Base-by-base conservation (phyloP, 2,329 filamentous ascomycete species). In the Talaromyces sp. region DNA sequence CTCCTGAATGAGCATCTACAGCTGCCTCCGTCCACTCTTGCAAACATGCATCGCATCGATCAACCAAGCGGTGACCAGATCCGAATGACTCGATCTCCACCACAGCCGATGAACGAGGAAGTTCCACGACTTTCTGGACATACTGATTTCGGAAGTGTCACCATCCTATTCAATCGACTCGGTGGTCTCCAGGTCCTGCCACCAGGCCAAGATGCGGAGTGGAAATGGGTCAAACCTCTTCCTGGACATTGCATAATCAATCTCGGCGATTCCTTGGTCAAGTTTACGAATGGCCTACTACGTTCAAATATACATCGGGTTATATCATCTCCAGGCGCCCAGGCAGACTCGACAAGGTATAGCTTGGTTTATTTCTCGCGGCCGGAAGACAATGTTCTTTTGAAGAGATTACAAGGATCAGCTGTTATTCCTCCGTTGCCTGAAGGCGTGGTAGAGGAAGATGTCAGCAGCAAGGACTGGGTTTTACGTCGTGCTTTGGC, bases 101-200 rank as follows among this genome's bases (percentile, higher is more conserved):
- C 79, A 1, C 78, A 81, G 62, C 73, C 75, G 2, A 58, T 63
- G 3, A 69, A 75, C 35, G 74, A 78, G 63, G 67, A 70, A 22
- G 70, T 69, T 39, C 75, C 76, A 2, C 75, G 77, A 2, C 64
- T 81, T 21, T 78, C 78, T 21, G 79, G 80, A 57, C 82, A 84
- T 64, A 83, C 81, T 2, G 82, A 84, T 62, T 83, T 83, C 61
- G 81, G 81, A 46, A 78, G 73, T 53, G 72, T 84, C 5, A 84
- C 82, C 0, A 69, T 84, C 5, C 73, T 84, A 1, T 82, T 84
- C 68, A 84, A 83, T 67, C 74, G 79, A 0, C 66, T 84, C 2
- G 81, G 81, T 0, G 81, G 81, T 0, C 70, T 84, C 7, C 81
- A 84, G 64, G 77, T 84, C 3, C 70, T 79, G 2, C 74, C 77